phyloP scores from a whole-genome alignment of 495 filamentous ascomycete genomes.

The Talaromyces proteolyticus region DNA sequence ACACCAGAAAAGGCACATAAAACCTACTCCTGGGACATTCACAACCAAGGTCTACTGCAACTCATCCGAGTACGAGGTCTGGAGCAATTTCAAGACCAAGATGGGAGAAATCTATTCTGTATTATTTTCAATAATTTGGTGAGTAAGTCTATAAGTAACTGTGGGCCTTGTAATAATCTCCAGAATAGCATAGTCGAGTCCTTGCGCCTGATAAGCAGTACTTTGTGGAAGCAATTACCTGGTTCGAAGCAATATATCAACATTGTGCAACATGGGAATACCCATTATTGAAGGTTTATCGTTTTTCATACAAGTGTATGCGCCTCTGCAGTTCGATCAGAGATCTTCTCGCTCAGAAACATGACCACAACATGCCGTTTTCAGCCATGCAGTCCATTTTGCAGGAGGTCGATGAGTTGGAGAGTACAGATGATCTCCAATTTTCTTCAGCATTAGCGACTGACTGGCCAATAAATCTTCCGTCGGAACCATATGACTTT shows the following conservation, averaged over 20 bases:
- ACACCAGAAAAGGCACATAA: constrained; percentile 4
- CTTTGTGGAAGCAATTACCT: constrained; percentile 4
- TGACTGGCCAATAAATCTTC: background rate
- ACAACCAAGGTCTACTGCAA: constrained; percentile 7
- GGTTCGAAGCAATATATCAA: constrained; percentile 6
- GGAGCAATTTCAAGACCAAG: constrained; percentile 7
- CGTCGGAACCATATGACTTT: background rate
- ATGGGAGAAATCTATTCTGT: constrained; percentile 9
- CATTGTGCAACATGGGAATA: constrained; percentile 4
- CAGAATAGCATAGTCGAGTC: constrained; percentile 8
- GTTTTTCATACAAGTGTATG: constrained; percentile 9
- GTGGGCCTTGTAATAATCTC: no score
- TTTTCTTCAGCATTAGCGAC: background rate
- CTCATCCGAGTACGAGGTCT: constrained; percentile 6
- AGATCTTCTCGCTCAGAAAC: background rate
- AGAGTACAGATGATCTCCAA: background rate
- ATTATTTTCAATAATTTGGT: constrained; percentile 7
- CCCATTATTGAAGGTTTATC: constrained; percentile 6
- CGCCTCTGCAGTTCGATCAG: constrained; percentile 4
- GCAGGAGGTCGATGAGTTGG: background rate
- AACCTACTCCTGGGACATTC: constrained; percentile 4
- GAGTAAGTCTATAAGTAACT: background rate
- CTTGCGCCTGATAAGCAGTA: constrained; percentile 8
- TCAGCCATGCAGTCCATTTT: background rate
- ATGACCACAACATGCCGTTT: background rate